These are phyloP conservation scores for Cymbidium sinense DNA, from an alignment of 106 monocot genomes.

Conservation along the genomic window DNA sequence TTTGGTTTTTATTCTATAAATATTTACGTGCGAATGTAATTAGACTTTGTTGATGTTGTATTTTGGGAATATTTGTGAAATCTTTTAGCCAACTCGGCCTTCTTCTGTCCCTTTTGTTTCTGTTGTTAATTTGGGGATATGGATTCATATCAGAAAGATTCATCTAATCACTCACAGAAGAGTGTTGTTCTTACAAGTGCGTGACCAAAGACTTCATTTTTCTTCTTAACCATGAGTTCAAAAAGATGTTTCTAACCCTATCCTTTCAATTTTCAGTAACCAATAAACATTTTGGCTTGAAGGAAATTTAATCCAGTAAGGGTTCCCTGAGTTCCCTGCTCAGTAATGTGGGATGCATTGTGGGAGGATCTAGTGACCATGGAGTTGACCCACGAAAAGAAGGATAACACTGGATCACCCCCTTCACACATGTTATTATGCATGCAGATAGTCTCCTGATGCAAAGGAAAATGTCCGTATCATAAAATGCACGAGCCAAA, in stretches of 20 bases:
- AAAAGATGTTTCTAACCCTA: background rate
- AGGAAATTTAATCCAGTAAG: constrained; percentile 84
- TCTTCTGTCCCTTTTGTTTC: no score
- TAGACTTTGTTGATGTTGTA: no score
- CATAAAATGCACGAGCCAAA: constrained; percentile 55
- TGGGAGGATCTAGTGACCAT: constrained; percentile 80
- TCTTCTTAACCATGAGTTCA: background rate
- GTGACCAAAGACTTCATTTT: constrained; percentile 2
- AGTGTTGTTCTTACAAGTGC: constrained; percentile 76
- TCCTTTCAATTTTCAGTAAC: constrained; percentile 52
- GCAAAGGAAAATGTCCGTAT: constrained; percentile 51
- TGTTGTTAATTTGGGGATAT: no score
- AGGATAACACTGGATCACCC: constrained; percentile 52
- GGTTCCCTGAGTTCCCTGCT: constrained; percentile 89
- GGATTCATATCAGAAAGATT: no score
- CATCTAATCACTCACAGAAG: constrained; percentile 79
- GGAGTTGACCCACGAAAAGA: constrained; percentile 70
- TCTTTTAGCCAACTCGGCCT: no score
- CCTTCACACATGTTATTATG: constrained; percentile 74
- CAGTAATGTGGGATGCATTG: constrained; percentile 79
- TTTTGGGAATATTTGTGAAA: no score
- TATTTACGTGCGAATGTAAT: no score
- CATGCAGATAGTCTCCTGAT: constrained; percentile 36
- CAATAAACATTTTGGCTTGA: constrained; percentile 53
- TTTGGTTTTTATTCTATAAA: no score